Percentiles rank a stretch among this genome's conserved stretches.
Conservation (phyloP, 352 stramenopile genomes). For the Globisporangium mamillatum region DNA sequence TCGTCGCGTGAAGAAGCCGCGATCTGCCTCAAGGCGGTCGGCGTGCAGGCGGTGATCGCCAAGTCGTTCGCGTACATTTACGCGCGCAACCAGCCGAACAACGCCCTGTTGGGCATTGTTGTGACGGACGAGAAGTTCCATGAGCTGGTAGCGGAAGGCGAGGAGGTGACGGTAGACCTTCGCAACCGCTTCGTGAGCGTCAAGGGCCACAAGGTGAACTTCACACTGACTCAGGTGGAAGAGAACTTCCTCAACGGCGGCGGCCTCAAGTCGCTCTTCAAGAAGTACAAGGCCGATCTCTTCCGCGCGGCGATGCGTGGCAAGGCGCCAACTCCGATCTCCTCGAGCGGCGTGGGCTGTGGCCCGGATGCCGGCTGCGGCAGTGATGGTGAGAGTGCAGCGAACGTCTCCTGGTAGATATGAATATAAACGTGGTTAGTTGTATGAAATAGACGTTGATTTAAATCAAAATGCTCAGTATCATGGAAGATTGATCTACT, state of each 20-base stretch:
- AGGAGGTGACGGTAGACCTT: slow-evolving; percentile 69
- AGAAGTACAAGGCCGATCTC: slow-evolving; percentile 82
- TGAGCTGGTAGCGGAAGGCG: slow-evolving; percentile 60
- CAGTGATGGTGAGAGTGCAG: neutral
- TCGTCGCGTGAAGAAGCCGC: slow-evolving; percentile 79
- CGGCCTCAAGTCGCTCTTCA: slow-evolving; percentile 73
- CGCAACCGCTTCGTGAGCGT: slow-evolving; percentile 64
- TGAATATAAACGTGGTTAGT: neutral
- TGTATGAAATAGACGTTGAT: slow-evolving; percentile 15
- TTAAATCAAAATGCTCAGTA: neutral
- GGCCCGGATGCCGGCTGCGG: slow-evolving; percentile 22
- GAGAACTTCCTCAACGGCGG: slow-evolving; percentile 80
- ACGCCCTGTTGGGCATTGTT: slow-evolving; percentile 75
- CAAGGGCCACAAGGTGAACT: slow-evolving; percentile 54
- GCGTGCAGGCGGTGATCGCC: slow-evolving; percentile 77
- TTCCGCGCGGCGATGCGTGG: slow-evolving; percentile 76
- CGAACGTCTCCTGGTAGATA: slow-evolving; percentile 26
- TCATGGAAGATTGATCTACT: too few relatives aligned
- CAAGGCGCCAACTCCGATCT: slow-evolving; percentile 60
- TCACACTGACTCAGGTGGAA: slow-evolving; percentile 74
- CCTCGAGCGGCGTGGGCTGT: slow-evolving; percentile 57
- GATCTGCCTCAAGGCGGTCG: slow-evolving; percentile 78
- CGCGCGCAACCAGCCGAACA: slow-evolving; percentile 83
- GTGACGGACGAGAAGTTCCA: slow-evolving; percentile 82
- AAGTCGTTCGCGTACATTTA: slow-evolving; percentile 89